These are phyloP conservation scores for Blastobotrys apis DNA, from an alignment of 1,139 yeast species.

Conservation along the genomic window DNA sequence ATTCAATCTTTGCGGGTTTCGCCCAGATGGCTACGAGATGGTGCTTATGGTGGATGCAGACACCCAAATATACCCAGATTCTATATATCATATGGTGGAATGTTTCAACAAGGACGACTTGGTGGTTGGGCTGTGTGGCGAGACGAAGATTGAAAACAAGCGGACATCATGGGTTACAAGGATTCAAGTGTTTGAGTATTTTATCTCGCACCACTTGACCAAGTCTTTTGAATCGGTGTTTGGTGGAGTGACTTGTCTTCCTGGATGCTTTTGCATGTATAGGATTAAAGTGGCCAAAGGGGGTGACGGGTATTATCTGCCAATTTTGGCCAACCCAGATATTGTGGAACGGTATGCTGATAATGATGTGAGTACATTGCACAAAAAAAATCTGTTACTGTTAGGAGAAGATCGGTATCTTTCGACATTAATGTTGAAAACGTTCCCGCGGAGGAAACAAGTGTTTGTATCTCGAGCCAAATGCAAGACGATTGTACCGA, in stretches of 20 bases:
- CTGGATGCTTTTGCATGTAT: constrained; percentile 97
- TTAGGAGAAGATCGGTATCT: constrained; percentile 93
- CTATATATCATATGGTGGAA: constrained; percentile 87
- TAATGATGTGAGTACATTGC: constrained; percentile 81
- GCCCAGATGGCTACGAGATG: constrained; percentile 81
- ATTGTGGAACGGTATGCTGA: constrained; percentile 93
- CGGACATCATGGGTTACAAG: constrained; percentile 86
- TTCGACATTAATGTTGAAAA: constrained; percentile 82
- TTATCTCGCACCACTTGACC: constrained; percentile 92
- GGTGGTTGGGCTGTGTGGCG: constrained; percentile 96
- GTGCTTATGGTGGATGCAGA: constrained; percentile 97
- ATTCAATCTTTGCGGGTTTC: constrained; percentile 73
- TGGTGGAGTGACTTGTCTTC: constrained; percentile 96
- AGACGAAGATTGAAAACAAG: constrained; percentile 90
- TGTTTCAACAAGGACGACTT: constrained; percentile 87
- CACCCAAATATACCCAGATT: constrained; percentile 86
- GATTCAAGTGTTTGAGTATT: constrained; percentile 94
- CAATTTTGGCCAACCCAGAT: constrained; percentile 92
- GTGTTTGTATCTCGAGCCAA: constrained; percentile 94
- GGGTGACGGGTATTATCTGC: constrained; percentile 90
- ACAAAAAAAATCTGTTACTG: constrained; percentile 78
- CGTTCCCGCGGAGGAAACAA: constrained; percentile 91
- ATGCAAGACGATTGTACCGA: constrained; percentile 91
- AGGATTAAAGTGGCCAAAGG: constrained; percentile 94
- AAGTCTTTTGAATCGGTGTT: constrained; percentile 95